These are phyloP conservation scores for Euptelea pleiosperma DNA, from an alignment of 164 flowering plant genomes.

Conservation along the genomic window DNA sequence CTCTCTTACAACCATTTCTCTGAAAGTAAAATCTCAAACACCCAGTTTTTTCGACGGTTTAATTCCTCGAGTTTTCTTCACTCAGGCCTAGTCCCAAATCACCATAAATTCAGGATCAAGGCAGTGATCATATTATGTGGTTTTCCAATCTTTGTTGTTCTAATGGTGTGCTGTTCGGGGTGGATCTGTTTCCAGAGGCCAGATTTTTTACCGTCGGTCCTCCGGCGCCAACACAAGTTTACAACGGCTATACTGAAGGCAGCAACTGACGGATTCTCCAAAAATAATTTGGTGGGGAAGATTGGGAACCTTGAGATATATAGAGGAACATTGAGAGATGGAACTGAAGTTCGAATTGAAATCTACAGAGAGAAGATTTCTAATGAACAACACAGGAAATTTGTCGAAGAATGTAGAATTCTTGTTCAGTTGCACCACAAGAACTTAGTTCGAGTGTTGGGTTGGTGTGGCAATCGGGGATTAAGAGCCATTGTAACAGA, in stretches of 20 bases:
- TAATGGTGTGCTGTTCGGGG: slow-evolving; percentile 23
- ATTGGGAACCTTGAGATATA: slow-evolving; percentile 37
- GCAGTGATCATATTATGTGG: slow-evolving; percentile 31
- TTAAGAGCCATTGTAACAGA: slow-evolving; percentile 43
- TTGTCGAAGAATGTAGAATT: slow-evolving; percentile 39
- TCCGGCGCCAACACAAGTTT: slow-evolving; percentile 26
- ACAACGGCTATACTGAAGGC: slow-evolving; percentile 42
- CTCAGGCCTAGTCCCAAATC: slow-evolving; percentile 45
- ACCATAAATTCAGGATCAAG: slow-evolving; percentile 23
- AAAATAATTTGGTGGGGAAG: slow-evolving; percentile 34
- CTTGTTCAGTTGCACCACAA: slow-evolving; percentile 45
- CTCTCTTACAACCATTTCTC: slow-evolving; percentile 54
- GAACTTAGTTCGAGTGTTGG: slow-evolving; percentile 49
- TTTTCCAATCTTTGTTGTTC: slow-evolving; percentile 31
- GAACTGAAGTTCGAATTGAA: slow-evolving; percentile 44
- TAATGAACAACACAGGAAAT: slow-evolving; percentile 28
- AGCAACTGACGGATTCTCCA: slow-evolving; percentile 46
- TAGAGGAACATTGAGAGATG: slow-evolving; percentile 43
- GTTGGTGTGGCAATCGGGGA: slow-evolving; percentile 45
- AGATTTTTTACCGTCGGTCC: slow-evolving; percentile 31
- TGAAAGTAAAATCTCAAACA: slow-evolving; percentile 35
- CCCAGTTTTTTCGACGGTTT: slow-evolving; percentile 36
- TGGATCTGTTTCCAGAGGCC: slow-evolving; percentile 49
- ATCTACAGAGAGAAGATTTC: slow-evolving; percentile 30
- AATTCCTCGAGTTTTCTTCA: slow-evolving; percentile 45